These are phyloP conservation scores for Thelephora ganbajun DNA, from an alignment of 768 basidiomycete genomes.

Conservation along the genomic window DNA sequence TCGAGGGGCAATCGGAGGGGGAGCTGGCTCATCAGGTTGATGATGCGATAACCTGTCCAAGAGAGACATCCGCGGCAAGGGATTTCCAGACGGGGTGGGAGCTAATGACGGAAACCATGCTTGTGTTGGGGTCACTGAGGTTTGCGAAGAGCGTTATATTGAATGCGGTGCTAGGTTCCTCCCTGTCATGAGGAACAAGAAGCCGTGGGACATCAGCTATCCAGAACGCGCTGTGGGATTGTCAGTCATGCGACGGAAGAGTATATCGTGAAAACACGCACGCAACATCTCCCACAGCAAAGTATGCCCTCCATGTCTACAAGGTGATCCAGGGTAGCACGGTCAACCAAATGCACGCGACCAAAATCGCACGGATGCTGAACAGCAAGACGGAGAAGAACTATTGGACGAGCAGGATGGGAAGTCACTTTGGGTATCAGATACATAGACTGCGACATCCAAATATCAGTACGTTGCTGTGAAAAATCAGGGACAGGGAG, in stretches of 20 bases:
- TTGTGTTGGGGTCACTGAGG: background rate
- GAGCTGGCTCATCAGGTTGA: constrained; percentile 3
- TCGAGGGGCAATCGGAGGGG: no score
- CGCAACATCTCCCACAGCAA: constrained; percentile 74
- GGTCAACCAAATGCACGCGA: constrained; percentile 76
- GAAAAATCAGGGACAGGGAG: constrained; percentile 2
- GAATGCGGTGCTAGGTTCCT: constrained; percentile 6
- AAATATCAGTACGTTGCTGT: constrained; percentile 7
- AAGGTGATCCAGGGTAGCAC: constrained; percentile 77
- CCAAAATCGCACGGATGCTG: constrained; percentile 51
- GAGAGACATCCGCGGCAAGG: constrained; percentile 37
- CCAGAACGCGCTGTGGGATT: constrained; percentile 59
- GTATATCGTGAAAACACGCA: constrained; percentile 23
- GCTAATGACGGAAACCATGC: constrained; percentile 4
- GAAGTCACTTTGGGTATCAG: constrained; percentile 65
- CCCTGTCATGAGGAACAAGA: constrained; percentile 5
- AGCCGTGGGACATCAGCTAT: constrained; percentile 50
- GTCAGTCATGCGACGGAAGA: constrained; percentile 5
- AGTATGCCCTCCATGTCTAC: constrained; percentile 84
- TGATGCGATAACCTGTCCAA: constrained; percentile 4
- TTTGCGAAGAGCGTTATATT: constrained; percentile 5
- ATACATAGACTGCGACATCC: constrained; percentile 53
- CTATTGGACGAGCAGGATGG: constrained; percentile 54
- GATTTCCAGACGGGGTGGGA: constrained; percentile 36
- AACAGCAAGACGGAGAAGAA: constrained; percentile 43